Evolutionary conservation across 805 yeast genomes (phyloP), one percentile per base, ranked within the genome.

Genomic region (Candida glaebosa): DNA sequence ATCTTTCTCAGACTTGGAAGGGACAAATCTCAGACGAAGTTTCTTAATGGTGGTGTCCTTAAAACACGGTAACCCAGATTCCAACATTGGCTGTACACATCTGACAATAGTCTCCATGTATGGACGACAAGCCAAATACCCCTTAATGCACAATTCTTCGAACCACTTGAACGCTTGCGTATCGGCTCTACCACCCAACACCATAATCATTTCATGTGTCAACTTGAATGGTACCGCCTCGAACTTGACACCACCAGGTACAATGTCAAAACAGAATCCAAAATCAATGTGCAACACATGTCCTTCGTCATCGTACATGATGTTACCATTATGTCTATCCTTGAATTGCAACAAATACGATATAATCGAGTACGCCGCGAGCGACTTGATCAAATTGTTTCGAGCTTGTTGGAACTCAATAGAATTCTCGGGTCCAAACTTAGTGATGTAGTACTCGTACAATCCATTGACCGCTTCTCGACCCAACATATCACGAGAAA

Each of bases 191-290:
- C 98, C 98, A n/a, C 99, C 99, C 83, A 93, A 80, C 1, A 93
- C 97, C 58, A 80, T 77, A 4, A 93, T 85, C 99, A 95, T 93
- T 57, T 93, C 99, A 53, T 84, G 86, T 3, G 99, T 93, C 49
- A 93, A 76, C 60, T 93, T 93, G 73, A 93, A 93, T 9, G 99
- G 98, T 1, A 96, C 96, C n/a, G 88, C 96, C 56, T 93, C 99
- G 59, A 93, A 95, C 56, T 83, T 87, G 37, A 93, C 97, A 26
- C 99, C 99, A 50, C 99, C 99, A 7, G 99, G 99, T 25, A 87
- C 97, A 61, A 93, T 93, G 67, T 93, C 99, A 60, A 93, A 95
- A 55, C 96, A 90, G 75, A 93, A 93, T 3, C 99, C 99, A 68
- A 93, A 93, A 67, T 93, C 99, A 63, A 95, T 87, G 63, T 93